Conservation (phyloP, 495 filamentous ascomycete species). For the Lasiosphaeriaceae sp. region DNA sequence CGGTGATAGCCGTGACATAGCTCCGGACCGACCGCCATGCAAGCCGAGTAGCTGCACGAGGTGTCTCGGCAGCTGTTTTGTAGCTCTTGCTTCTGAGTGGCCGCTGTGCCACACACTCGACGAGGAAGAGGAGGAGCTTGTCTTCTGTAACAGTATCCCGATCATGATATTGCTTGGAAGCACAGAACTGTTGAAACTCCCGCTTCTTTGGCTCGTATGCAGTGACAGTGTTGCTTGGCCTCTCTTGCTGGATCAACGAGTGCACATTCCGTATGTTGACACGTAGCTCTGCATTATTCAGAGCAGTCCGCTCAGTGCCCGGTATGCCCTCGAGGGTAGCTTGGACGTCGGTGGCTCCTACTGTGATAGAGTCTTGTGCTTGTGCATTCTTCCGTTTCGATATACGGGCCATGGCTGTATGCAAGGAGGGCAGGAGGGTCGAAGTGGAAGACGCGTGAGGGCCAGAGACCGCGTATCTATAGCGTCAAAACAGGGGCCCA, state of each 20-base stretch:
- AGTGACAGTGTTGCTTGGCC: background rate
- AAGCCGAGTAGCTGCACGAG: background rate
- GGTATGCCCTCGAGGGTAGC: no score
- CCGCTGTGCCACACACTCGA: background rate
- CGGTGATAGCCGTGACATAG: constrained; percentile 1
- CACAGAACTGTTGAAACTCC: background rate
- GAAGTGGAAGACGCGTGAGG: background rate
- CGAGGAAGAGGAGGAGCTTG: no score
- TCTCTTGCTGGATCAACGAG: background rate
- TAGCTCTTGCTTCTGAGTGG: background rate
- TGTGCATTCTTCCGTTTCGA: background rate
- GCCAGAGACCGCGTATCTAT: background rate
- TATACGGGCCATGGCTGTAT: background rate
- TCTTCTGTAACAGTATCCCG: background rate
- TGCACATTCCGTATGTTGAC: background rate
- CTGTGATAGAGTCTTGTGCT: background rate
- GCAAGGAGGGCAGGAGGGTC: background rate
- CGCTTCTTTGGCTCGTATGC: background rate
- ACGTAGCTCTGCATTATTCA: background rate
- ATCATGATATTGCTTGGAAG: background rate
- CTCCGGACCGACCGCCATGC: constrained; percentile 1
- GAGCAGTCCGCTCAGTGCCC: background rate
- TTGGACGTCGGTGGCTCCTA: background rate
- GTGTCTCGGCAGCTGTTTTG: background rate
- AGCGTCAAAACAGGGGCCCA: background rate